Conservation (phyloP, 305 asterid species). For the Coffea humblotiana region DNA sequence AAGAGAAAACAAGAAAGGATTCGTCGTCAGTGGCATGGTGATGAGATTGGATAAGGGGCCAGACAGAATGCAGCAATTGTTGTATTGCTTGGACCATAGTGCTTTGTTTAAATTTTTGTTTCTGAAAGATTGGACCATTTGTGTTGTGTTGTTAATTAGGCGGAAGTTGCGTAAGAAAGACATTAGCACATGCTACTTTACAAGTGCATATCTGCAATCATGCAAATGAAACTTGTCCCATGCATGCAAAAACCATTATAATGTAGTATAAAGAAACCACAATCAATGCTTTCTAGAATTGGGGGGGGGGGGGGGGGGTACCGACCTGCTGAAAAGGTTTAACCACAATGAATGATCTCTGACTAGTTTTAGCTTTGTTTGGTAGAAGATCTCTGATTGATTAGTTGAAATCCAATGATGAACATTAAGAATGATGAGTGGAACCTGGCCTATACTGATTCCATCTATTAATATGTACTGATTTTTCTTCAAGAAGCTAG, state of each 20-base stretch:
- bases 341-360: no score
- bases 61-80: background rate
- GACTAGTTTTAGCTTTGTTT: no score
- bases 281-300: slow-evolving; percentile 14
- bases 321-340: background rate
- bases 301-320: background rate
- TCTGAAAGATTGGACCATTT: background rate
- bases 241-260: background rate
- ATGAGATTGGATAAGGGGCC: no score
- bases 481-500: no score
- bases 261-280: background rate
- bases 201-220: background rate
- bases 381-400: no score
- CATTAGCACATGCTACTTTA: background rate
- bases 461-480: no score
- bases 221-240: slow-evolving; percentile 12
- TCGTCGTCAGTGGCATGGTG: no score
- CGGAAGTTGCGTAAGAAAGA: background rate
- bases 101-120: background rate
- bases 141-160: background rate
- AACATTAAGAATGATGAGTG: no score
- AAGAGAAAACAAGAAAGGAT: no score
- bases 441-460: no score
- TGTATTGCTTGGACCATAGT: background rate
- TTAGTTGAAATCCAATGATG: no score